These are phyloP conservation scores for Dacryopinax primogenitus DNA, from an alignment of 768 basidiomycete genomes.

Conservation along the genomic window DNA sequence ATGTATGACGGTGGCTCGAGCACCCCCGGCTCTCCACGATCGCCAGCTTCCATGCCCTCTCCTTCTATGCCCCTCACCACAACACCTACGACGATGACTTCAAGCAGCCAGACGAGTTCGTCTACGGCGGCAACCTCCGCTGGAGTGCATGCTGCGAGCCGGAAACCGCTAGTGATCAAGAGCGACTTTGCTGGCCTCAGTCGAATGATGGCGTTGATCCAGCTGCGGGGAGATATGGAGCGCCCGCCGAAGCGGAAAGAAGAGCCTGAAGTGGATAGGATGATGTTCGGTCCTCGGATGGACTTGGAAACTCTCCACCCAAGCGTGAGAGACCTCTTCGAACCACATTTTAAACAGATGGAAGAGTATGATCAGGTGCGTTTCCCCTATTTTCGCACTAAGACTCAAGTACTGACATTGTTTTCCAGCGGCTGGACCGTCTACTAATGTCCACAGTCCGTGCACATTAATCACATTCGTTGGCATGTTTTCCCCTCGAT, in stretches of 20 bases:
- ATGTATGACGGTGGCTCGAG: constrained; percentile 16
- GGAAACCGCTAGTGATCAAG: constrained; percentile 21
- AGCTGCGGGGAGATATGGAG: constrained; percentile 37
- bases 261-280: constrained; percentile 37
- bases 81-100: constrained; percentile 28
- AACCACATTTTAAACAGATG: constrained; percentile 53
- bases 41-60: constrained; percentile 16
- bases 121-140: constrained; percentile 30
- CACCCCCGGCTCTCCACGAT: neutral
- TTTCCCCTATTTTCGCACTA: neutral
- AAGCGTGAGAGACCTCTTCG: constrained; percentile 55
- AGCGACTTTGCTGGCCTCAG: constrained; percentile 72
- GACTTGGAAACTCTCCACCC: constrained; percentile 58
- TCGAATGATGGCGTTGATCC: constrained; percentile 80
- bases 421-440: constrained; percentile 1
- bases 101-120: constrained; percentile 21
- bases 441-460: neutral
- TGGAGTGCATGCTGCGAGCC: constrained; percentile 33
- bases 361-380: constrained; percentile 70
- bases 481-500: neutral
- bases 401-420: neutral
- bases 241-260: constrained; percentile 19
- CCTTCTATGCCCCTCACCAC: constrained; percentile 22
- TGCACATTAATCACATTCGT: neutral
- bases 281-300: constrained; percentile 51